Evolutionary conservation across 352 stramenopile genomes (phyloP).

Genomic region (Salisapilia sapeloensis): DNA sequence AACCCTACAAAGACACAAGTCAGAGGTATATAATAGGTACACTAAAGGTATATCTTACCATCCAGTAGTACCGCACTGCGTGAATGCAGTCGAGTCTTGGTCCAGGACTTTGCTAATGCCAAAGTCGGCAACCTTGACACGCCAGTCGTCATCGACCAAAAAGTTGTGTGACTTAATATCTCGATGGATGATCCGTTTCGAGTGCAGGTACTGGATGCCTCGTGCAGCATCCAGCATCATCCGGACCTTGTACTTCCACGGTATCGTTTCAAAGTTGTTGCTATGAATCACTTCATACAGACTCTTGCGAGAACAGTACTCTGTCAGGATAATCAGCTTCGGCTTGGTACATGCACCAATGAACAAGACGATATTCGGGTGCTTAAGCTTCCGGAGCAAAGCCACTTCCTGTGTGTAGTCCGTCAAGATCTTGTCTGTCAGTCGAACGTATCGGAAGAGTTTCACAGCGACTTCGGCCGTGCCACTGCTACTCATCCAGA

Average conservation of each 20-base stretch:
- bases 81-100: slow-evolving; percentile 62
- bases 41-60: slow-evolving; percentile 22
- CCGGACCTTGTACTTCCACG: slow-evolving; percentile 83
- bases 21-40: neutral
- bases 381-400: slow-evolving; percentile 72
- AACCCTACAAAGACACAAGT: slow-evolving; percentile 25
- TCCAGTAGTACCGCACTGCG: slow-evolving; percentile 74
- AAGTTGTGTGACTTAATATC: slow-evolving; percentile 88
- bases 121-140: slow-evolving; percentile 80
- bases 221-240: slow-evolving; percentile 81
- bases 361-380: slow-evolving; percentile 84
- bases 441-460: slow-evolving; percentile 70
- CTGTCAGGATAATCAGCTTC: slow-evolving; percentile 80
- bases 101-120: slow-evolving; percentile 82
- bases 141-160: slow-evolving; percentile 79
- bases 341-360: slow-evolving; percentile 80
- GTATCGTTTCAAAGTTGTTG: slow-evolving; percentile 80
- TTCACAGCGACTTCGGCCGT: slow-evolving; percentile 78
- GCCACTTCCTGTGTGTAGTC: slow-evolving; percentile 79
- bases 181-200: slow-evolving; percentile 74
- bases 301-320: slow-evolving; percentile 82
- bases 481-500: slow-evolving; percentile 76
- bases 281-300: slow-evolving; percentile 82
- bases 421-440: slow-evolving; percentile 77
- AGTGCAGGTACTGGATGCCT: slow-evolving; percentile 83